Conservation (phyloP, 352 stramenopile species). For the Phytopythium mirpurense region DNA sequence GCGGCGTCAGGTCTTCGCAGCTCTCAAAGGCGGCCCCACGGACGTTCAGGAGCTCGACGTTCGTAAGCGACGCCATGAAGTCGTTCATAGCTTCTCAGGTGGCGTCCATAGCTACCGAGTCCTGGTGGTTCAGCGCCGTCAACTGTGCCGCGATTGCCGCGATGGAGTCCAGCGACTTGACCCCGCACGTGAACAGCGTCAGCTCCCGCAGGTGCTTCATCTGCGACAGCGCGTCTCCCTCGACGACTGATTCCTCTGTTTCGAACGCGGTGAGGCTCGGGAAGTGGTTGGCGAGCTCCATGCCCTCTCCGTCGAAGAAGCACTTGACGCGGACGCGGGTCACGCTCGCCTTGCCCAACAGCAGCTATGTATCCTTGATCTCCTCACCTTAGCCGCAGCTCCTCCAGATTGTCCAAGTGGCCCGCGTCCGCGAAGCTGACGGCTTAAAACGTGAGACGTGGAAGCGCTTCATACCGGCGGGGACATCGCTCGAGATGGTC, state of each 20-base stretch:
- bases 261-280: background rate
- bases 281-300: background rate
- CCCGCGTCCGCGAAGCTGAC: background rate
- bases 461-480: background rate
- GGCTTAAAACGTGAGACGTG: background rate
- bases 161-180: background rate
- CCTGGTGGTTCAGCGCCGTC: background rate
- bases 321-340: background rate
- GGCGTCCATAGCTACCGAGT: background rate
- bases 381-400: background rate
- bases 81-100: background rate
- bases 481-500: background rate
- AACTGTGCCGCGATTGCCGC: background rate
- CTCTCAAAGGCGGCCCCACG: background rate
- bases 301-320: background rate
- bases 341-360: background rate
- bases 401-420: background rate
- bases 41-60: background rate
- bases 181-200: background rate
- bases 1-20: background rate
- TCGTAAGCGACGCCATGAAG: background rate
- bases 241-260: background rate
- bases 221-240: background rate
- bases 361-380: background rate
- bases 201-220: background rate